A percentile compares a stretch with the other conserved stretches of the same genome.
These are phyloP conservation scores for Iberis pinnata DNA, from an alignment of 345 rosid species.

Conservation along the genomic window DNA sequence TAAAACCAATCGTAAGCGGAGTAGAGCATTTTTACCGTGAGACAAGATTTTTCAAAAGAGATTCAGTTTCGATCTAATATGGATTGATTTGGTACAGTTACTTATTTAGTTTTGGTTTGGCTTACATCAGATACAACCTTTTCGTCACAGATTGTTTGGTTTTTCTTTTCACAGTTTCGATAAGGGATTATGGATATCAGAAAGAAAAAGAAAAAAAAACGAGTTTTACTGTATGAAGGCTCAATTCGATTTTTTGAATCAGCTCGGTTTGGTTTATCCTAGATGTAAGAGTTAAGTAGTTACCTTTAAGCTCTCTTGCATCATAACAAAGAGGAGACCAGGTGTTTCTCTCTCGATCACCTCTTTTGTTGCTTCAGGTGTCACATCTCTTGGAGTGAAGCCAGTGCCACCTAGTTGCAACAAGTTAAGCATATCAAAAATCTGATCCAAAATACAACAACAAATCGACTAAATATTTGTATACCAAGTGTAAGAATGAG, in stretches of 20 bases:
- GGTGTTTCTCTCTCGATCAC: conserved; percentile 84
- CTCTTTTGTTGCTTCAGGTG: conserved; percentile 91
- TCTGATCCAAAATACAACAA: neutral
- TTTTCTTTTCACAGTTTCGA: too few relatives aligned
- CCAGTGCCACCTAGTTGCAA: conserved; percentile 77
- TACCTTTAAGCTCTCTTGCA: conserved; percentile 96
- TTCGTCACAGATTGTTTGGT: too few relatives aligned
- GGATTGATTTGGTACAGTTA: neutral
- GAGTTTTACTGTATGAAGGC: neutral
- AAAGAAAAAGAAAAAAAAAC: too few relatives aligned
- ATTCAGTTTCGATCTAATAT: neutral
- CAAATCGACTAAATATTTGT: conserved; percentile 2
- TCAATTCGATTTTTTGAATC: neutral
- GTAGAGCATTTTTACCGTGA: too few relatives aligned
- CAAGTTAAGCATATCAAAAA: conserved; percentile 7
- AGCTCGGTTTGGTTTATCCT: neutral
- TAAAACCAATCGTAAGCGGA: neutral
- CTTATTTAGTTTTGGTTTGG: neutral
- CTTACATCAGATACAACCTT: too few relatives aligned
- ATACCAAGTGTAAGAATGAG: conserved; percentile 86
- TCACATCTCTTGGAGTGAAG: conserved; percentile 88
- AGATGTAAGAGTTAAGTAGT: neutral
- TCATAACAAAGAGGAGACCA: conserved; percentile 84
- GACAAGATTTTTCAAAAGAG: too few relatives aligned
- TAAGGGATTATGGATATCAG: too few relatives aligned